Conservation (phyloP, 2,329 filamentous ascomycete species). For the Aspergillus sp. region DNA sequence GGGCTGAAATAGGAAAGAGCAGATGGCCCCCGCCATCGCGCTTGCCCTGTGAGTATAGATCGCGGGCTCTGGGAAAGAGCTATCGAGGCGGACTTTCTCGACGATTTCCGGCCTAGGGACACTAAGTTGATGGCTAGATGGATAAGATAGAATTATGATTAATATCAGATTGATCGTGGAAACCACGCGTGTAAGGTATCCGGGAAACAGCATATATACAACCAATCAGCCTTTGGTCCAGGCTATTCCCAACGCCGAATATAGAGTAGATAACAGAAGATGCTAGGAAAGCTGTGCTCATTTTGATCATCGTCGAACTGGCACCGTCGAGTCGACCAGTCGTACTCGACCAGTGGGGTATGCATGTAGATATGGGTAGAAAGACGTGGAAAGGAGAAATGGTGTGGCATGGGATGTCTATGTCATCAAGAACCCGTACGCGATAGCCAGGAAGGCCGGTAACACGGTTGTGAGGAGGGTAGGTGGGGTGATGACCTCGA, state of each 20-base stretch:
- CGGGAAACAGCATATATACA: not conserved
- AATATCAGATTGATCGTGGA: not conserved
- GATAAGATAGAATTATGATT: not conserved
- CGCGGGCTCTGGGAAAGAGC: not conserved
- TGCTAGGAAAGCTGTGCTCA: not conserved
- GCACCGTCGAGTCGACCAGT: conserved; percentile 2
- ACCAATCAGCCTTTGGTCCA: not conserved
- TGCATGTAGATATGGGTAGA: not conserved
- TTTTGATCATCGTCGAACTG: conserved; percentile 4
- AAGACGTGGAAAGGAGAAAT: not conserved
- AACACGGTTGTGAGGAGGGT: conserved; percentile 21
- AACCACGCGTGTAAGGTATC: not conserved
- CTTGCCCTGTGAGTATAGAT: not conserved
- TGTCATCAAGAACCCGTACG: conserved; percentile 7
- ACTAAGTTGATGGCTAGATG: not conserved
- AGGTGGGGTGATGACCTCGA: conserved; percentile 16
- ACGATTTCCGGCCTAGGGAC: no score
- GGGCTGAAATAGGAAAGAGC: not conserved
- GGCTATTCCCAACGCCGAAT: not conserved
- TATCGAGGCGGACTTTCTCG: not conserved
- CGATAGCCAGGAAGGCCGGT: conserved; percentile 26
- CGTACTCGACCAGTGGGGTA: not conserved
- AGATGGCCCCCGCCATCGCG: not conserved
- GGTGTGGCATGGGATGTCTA: not conserved
- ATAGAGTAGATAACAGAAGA: not conserved